Conservation (phyloP, 2,329 filamentous ascomycete species). For the Dothideomycetidae sp. region DNA sequence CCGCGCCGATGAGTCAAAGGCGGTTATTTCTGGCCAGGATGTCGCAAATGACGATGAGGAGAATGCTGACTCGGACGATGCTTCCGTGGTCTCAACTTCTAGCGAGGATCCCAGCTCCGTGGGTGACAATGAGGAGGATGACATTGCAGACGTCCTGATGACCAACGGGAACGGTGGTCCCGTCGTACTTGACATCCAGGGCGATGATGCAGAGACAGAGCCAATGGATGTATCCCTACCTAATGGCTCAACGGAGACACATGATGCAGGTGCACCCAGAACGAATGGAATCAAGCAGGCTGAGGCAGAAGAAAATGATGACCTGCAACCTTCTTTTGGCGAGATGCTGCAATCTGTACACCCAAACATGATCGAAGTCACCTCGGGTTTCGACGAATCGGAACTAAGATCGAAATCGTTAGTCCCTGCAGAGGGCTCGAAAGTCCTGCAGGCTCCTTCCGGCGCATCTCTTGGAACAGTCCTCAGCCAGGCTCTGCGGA, state of each 20-base stretch:
- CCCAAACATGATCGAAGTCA: constrained; percentile 62
- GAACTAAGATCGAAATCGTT: constrained; percentile 33
- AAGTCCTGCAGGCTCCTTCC: constrained; percentile 46
- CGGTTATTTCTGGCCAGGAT: constrained; percentile 38
- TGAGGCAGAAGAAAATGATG: constrained; percentile 19
- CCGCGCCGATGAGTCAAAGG: constrained; percentile 43
- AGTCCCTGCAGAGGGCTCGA: constrained; percentile 28
- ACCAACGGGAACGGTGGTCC: constrained; percentile 14
- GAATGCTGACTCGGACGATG: constrained; percentile 32
- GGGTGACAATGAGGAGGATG: constrained; percentile 18
- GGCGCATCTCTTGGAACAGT: constrained; percentile 78
- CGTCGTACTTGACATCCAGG: too few species aligned
- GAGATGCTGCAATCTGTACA: constrained; percentile 62
- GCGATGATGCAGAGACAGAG: constrained; percentile 15
- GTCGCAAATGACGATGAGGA: constrained; percentile 29
- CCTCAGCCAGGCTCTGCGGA: constrained; percentile 83
- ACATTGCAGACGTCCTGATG: constrained; percentile 15
- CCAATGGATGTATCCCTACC: constrained; percentile 5
- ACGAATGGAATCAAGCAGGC: constrained; percentile 3
- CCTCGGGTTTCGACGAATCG: constrained; percentile 36
- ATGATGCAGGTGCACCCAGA: constrained; percentile 19
- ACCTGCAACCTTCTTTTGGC: constrained; percentile 61
- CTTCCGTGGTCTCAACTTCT: constrained; percentile 20
- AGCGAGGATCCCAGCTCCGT: constrained; percentile 23
- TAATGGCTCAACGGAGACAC: background rate